phyloP scores from a whole-genome alignment of 2,329 filamentous ascomycete species.

The Colletotrichum sp. region DNA sequence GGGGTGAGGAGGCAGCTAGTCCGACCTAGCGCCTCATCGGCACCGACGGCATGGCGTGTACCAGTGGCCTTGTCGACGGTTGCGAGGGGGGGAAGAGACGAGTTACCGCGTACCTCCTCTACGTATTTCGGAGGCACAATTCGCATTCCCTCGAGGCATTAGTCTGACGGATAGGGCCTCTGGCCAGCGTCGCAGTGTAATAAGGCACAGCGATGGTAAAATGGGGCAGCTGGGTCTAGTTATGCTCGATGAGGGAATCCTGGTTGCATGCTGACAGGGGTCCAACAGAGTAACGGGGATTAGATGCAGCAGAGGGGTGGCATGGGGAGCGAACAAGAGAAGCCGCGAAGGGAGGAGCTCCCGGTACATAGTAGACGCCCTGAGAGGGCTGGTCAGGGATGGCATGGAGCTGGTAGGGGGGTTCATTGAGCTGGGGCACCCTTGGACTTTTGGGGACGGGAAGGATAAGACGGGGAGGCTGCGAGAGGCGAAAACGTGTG shows the following conservation, averaged over 20 bases:
- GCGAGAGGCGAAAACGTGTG: constrained; percentile 20
- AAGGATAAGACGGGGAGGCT: constrained; percentile 22
- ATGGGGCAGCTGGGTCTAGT: constrained; percentile 11
- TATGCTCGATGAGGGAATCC: constrained; percentile 21
- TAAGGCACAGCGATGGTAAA: constrained; percentile 20
- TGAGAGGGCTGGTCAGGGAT: constrained; percentile 15
- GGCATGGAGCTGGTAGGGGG: background rate
- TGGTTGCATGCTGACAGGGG: constrained; percentile 16
- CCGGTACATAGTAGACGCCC: constrained; percentile 1
- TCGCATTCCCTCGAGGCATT: constrained; percentile 10
- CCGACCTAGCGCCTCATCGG: constrained; percentile 13
- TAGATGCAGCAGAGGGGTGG: constrained; percentile 8
- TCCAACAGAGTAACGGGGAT: background rate
- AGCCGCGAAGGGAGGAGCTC: constrained; percentile 9
- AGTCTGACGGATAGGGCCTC: constrained; percentile 20
- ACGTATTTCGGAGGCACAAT: constrained; percentile 10
- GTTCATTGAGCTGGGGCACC: constrained; percentile 3
- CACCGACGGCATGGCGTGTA: constrained; percentile 21
- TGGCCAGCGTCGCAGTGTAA: constrained; percentile 12
- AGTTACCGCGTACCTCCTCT: background rate
- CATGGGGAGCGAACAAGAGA: constrained; percentile 2
- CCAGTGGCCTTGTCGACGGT: constrained; percentile 5
- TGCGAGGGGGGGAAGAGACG: constrained; percentile 5
- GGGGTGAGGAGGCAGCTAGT: constrained; percentile 5
- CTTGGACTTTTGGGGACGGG: constrained; percentile 16